Base-by-base conservation (phyloP, 2,329 filamentous ascomycete species). In the Fusarium anguioides region DNA sequence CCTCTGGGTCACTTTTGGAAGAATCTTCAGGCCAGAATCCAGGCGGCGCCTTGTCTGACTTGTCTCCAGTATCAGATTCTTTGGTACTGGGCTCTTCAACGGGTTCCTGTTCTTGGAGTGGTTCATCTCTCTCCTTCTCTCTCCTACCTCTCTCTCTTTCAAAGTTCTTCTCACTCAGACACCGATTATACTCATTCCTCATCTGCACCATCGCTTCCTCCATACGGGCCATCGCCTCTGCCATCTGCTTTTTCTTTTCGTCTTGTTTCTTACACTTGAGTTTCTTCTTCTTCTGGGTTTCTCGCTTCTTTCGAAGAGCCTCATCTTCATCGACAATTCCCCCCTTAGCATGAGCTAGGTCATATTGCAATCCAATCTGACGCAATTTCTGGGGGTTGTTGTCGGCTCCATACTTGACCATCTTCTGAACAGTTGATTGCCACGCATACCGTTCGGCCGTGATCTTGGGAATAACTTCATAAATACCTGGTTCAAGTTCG, bases 391-490 rank as follows among this genome's bases (percentile, higher is more conserved):
- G 86, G 3, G 89, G 87, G 33, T 81, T 81, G 10, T 64, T 70
- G 39, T 80, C 77, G 7, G 77, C 79, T 8, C 72, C 75, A 10
- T 80, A 79, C 17, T 82, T 82, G 36, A 92, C 86, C 1, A 88
- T 83, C 29, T 90, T 83, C 60, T 90, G 87, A 1, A 88, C 83
- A 0, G 85, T 84, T 3, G 80, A 78, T 4, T 76, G 73, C 5
- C 77, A 74, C 9, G 82, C 77, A 10, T 82, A 81, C 14, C 79
- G 72, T 26, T 72, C 72, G 0, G 90, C 89, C 6, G 86, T 88
- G 67, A 93, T 84, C 74, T 91, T 92, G 71, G 91, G 86, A 10
- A 92, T 79, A 1, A 93, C 85, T 40, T 86, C 86, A 76, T 93
- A 93, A 17, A 81, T 84, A 8, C 91, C 91, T 0, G 89, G 83